Evolutionary conservation across 352 stramenopile genomes (phyloP), one percentile per base, ranked within the genome.

Genomic region (Detonula confervacea): DNA sequence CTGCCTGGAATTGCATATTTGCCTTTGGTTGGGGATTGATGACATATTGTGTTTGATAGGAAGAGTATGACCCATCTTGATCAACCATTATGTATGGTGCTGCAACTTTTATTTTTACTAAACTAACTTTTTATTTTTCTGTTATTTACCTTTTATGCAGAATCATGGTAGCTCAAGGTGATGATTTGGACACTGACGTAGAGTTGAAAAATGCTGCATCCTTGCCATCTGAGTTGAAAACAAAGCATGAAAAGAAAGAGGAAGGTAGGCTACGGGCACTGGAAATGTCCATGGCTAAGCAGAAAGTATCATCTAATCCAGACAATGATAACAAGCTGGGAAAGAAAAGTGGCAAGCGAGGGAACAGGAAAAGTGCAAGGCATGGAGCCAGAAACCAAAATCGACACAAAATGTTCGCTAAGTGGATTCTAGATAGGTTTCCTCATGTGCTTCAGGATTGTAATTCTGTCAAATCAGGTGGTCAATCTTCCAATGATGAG

Each of bases 351-450:
- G 25, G 7, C 9, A 69, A 70, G 24, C n/a, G 62, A 60, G 57
- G 5, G 16, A 72, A 56, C 29, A 52, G 56, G 20, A 77, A 66
- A 24, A 81, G 71, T 71, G 55, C 61, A 37, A 44, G 87, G 4
- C 88, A 92, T 67, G 90, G 90, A 25, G 89, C 86, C 56, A 68
- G 87, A 27, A 95, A 95, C 81, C 87, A 95, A 60, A 64, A 93
- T 72, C 75, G 87, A 25, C 78, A 89, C 64, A 93, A 92, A 29
- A 51, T 74, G 54, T 91, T 94, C 83, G 67, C 83, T 39, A 83
- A 87, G 69, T 92, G 84, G 86, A 52, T 94, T 25, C 30, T 89
- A 0, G 33, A 78, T 22, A 82, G 18, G 42, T 86, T 86, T 39
- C 72, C 77, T 5, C 66, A 88, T 37, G 61, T 83, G 24, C 14